Evolutionary conservation across 306 rosid species (phyloP).

Genomic region (Macrotyloma uniflorum): DNA sequence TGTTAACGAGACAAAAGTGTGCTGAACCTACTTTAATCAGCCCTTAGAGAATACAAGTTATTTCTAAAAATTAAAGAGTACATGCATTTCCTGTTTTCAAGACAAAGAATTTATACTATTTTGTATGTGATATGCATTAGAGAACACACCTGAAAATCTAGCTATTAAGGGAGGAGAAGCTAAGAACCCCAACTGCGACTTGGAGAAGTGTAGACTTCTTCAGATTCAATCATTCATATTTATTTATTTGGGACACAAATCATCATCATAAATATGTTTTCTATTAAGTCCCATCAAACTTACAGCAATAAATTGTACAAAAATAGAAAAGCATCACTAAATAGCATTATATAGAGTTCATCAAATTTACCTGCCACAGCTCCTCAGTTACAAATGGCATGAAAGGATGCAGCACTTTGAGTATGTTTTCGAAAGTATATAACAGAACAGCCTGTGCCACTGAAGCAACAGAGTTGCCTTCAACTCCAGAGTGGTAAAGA

Average conservation of each 20-base stretch:
- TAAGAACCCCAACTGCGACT: not conserved
- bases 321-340: not conserved
- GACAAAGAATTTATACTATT: not conserved
- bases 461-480: slow-evolving; percentile 55
- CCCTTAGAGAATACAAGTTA: no score
- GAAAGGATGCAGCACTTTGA: slow-evolving; percentile 88
- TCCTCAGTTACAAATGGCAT: slow-evolving; percentile 99
- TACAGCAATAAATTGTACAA: not conserved
- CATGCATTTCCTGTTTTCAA: not conserved
- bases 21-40: no score
- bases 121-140: not conserved
- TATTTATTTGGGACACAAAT: not conserved
- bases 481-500: slow-evolving; percentile 68
- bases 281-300: slow-evolving; percentile 7
- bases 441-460: slow-evolving; percentile 84
- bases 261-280: not conserved
- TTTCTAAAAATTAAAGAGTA: no score
- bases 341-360: not conserved
- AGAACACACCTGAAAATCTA: no score
- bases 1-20: no score
- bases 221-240: not conserved
- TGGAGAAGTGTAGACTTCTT: not conserved
- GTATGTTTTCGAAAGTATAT: slow-evolving; percentile 81
- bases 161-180: not conserved
- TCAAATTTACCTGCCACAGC: slow-evolving; percentile 83